phyloP scores from a whole-genome alignment of 2,329 filamentous ascomycete species.

The Myriosclerotinia scirpicola region DNA sequence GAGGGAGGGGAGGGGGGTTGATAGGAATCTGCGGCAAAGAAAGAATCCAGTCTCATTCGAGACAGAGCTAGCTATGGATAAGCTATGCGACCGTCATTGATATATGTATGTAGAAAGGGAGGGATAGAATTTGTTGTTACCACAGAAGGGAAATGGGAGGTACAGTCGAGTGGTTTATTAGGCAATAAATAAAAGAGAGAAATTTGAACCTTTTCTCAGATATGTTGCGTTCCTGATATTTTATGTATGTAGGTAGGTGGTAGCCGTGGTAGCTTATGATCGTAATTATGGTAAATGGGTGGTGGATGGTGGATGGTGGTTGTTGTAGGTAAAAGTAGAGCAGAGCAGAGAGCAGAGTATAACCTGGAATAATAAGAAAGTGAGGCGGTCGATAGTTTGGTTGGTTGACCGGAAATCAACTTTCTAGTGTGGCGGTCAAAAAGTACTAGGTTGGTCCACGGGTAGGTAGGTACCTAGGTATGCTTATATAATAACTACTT shows the following conservation, averaged over 20 bases:
- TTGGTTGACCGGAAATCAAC: conserved; percentile 3
- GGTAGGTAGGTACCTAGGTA: too few relatives aligned
- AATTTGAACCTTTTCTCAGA: conserved; percentile 11
- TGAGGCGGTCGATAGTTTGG: conserved; percentile 17
- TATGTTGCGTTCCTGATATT: conserved; percentile 8
- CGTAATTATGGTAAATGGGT: too few relatives aligned
- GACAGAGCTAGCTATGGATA: conserved; percentile 17
- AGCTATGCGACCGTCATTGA: conserved; percentile 21
- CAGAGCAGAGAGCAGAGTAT: too few relatives aligned
- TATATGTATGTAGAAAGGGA: conserved; percentile 17
- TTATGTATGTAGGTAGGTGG: not conserved
- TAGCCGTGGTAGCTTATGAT: not conserved
- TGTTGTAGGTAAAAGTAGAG: not conserved
- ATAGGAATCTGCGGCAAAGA: conserved; percentile 1
- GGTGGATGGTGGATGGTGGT: too few relatives aligned
- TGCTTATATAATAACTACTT: conserved; percentile 10
- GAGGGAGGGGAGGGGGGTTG: not conserved
- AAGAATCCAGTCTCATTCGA: conserved; percentile 16
- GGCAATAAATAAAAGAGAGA: conserved; percentile 1
- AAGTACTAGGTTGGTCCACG: too few relatives aligned
- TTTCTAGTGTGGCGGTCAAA: conserved; percentile 12
- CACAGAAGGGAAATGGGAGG: conserved; percentile 13
- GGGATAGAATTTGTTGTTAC: conserved; percentile 1
- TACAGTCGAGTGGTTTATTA: not conserved
- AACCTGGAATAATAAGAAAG: not conserved